phyloP scores from a whole-genome alignment of 768 basidiomycete genomes.

The Symmetrospora coprosmae region DNA sequence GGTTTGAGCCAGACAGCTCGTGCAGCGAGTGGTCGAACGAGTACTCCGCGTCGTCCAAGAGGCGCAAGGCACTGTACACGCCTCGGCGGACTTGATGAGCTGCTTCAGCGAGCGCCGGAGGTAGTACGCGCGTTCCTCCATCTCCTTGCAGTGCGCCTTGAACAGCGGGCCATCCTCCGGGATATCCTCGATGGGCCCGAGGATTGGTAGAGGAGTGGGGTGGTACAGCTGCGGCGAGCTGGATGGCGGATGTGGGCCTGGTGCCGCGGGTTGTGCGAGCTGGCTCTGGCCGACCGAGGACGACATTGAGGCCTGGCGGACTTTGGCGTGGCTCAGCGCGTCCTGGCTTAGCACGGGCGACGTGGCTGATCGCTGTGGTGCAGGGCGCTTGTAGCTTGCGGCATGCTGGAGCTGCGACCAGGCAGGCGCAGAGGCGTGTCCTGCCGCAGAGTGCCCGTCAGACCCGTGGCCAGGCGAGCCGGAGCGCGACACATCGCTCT shows the following conservation, averaged over 20 bases:
- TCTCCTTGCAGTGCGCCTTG: conserved; percentile 20
- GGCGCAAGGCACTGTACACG: not conserved
- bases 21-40: conserved; percentile 26
- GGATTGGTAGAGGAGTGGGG: not conserved
- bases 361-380: conserved; percentile 9
- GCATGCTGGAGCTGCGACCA: not conserved
- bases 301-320: not conserved
- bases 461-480: not conserved
- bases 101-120: conserved; percentile 24
- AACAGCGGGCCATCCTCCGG: conserved; percentile 30
- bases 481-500: not conserved
- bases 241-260: not conserved
- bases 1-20: conserved; percentile 12
- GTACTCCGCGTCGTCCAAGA: conserved; percentile 4
- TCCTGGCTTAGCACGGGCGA: not conserved
- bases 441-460: not conserved
- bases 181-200: conserved; percentile 1
- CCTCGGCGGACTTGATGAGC: conserved; percentile 19
- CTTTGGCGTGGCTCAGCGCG: not conserved
- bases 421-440: not conserved
- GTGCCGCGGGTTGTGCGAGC: not conserved
- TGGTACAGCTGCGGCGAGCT: not conserved
- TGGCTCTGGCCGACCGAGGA: not conserved
- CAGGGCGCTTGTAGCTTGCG: not conserved
- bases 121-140: conserved; percentile 21